These are phyloP conservation scores for Boletus edulis DNA, from an alignment of 768 basidiomycete genomes.

Conservation along the genomic window DNA sequence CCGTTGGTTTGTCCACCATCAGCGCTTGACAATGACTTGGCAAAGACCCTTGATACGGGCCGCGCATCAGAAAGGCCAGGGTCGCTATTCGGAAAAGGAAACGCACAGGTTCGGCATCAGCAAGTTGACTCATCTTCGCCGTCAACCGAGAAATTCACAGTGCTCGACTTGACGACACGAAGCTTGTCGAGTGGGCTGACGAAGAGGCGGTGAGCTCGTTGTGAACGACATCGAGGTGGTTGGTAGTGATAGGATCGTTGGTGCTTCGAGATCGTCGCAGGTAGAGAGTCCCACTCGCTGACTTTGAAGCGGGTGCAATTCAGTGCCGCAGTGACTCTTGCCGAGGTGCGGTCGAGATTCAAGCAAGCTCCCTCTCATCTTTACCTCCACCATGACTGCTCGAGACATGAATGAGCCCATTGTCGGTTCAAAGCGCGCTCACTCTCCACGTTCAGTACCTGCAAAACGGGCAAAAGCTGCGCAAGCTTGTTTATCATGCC, in stretches of 20 bases:
- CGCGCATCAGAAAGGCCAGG: conserved; percentile 16
- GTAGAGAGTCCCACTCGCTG: conserved; percentile 11
- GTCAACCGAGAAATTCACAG: conserved; percentile 1
- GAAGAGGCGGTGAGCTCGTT: not conserved
- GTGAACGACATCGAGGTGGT: not conserved
- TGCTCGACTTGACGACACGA: not conserved
- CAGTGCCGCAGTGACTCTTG: conserved; percentile 5
- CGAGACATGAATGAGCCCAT: conserved; percentile 20
- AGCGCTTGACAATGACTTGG: not conserved
- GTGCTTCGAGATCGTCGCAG: conserved; percentile 4
- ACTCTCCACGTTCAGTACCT: conserved; percentile 29
- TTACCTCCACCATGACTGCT: conserved; percentile 14
- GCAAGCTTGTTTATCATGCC: conserved; percentile 45
- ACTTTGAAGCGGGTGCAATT: conserved; percentile 26
- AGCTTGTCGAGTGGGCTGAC: not conserved
- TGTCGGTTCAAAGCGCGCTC: conserved; percentile 29
- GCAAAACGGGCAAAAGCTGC: conserved; percentile 42
- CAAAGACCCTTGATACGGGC: conserved; percentile 2
- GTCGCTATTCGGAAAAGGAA: not conserved
- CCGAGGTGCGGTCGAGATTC: conserved; percentile 11
- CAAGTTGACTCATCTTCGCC: conserved; percentile 23
- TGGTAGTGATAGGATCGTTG: not conserved
- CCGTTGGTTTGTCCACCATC: not conserved
- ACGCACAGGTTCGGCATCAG: conserved; percentile 20
- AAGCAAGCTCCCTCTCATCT: conserved; percentile 1